These are phyloP conservation scores for Boletus tomentosulus DNA, from an alignment of 768 basidiomycete genomes.

Conservation along the genomic window DNA sequence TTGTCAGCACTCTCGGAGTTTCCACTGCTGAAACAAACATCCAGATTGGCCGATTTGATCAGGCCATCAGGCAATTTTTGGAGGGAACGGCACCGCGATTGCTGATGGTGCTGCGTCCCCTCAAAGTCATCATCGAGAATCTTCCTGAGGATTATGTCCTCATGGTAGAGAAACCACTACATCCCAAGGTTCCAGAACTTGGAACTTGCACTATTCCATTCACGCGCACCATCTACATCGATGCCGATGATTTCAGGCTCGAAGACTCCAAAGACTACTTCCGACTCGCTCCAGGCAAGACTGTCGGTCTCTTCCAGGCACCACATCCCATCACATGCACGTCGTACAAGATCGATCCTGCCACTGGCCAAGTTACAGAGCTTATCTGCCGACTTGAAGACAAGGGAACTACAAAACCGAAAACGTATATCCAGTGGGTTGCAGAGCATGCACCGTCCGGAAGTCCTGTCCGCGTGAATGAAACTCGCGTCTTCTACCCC, in stretches of 20 bases:
- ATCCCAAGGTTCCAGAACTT: slow-evolving; percentile 88
- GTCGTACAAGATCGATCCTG: slow-evolving; percentile 76
- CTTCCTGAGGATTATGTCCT: slow-evolving; percentile 79
- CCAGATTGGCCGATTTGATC: slow-evolving; percentile 86
- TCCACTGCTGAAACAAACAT: slow-evolving; percentile 82
- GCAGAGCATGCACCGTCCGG: slow-evolving; percentile 74
- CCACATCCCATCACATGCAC: slow-evolving; percentile 90
- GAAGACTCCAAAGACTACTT: slow-evolving; percentile 94
- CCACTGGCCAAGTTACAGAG: slow-evolving; percentile 71
- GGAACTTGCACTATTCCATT: slow-evolving; percentile 81
- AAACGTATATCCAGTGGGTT: slow-evolving; percentile 97
- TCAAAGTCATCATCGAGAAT: slow-evolving; percentile 91
- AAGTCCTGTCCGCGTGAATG: slow-evolving; percentile 81
- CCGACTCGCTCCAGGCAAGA: slow-evolving; percentile 95
- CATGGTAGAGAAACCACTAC: slow-evolving; percentile 85
- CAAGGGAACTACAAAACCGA: slow-evolving; percentile 71
- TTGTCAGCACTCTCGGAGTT: slow-evolving; percentile 92
- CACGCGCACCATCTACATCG: slow-evolving; percentile 87
- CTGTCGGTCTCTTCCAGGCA: slow-evolving; percentile 92
- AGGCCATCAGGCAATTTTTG: slow-evolving; percentile 81
- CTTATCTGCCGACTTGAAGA: slow-evolving; percentile 79
- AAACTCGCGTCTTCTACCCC: slow-evolving; percentile 88
- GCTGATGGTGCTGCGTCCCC: slow-evolving; percentile 84
- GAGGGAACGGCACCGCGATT: slow-evolving; percentile 85
- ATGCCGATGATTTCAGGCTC: slow-evolving; percentile 87